Percentiles rank a stretch among this genome's conserved stretches.
Conservation (phyloP, 2,329 filamentous ascomycete species). For the Aspergillus hortae region DNA sequence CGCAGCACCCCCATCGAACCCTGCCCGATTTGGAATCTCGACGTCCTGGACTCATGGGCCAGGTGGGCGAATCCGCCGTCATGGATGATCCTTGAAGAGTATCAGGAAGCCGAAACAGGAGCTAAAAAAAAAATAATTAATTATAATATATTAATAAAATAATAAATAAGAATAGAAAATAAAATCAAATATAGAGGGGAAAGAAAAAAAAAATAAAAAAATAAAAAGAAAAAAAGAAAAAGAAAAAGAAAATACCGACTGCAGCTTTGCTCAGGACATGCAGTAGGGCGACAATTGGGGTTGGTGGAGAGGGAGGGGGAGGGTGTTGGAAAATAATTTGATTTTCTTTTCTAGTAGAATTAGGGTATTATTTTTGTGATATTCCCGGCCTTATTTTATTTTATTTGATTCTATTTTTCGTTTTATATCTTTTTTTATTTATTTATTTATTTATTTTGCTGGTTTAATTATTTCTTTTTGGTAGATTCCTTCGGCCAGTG, state of each 20-base stretch:
- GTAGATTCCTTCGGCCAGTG: background rate
- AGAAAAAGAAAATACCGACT: conserved; percentile 7
- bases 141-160: background rate
- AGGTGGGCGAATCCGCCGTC: background rate
- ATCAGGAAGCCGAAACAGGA: background rate
- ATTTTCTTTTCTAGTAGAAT: background rate
- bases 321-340: background rate
- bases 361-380: background rate
- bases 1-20: conserved; percentile 5
- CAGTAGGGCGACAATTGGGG: conserved; percentile 12
- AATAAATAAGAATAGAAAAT: background rate
- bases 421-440: conserved; percentile 2
- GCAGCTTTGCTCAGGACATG: conserved; percentile 17
- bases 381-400: background rate
- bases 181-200: background rate
- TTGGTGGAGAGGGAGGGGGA: background rate
- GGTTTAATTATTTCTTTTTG: background rate
- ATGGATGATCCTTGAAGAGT: conserved; percentile 3
- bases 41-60: background rate
- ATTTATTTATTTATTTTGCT: conserved; percentile 1
- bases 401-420: background rate
- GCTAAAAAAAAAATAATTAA: background rate
- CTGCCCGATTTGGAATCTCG: conserved; percentile 8
- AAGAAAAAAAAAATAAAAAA: background rate
- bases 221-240: background rate